Evolutionary conservation across 768 basidiomycete genomes (phyloP), one percentile per base, ranked within the genome.

Genomic region (Thelephora ganbajun): DNA sequence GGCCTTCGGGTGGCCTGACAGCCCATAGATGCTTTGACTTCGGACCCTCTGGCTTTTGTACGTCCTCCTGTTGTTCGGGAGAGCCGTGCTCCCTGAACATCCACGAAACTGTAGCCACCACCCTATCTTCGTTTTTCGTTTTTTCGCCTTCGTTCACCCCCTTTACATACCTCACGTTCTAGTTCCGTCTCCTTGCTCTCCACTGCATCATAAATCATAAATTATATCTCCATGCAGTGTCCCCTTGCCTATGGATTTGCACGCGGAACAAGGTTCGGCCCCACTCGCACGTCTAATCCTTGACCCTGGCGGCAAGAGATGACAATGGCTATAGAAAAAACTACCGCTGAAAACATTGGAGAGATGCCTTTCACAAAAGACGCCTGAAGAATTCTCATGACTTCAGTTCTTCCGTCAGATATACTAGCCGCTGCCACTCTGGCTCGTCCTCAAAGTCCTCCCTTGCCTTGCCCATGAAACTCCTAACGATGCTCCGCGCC

Each of bases 381-480:
- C 4, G 26, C 9, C 26, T 30, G 26, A 30, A 30, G 9, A 41
- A 7, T 18, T 41, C 22, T 41, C 39, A 41, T 41, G 7, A 18
- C 55, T 72, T 72, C 51, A 86, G 56, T 44, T 87, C 84, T 36
- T 80, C 78, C 57, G 79, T 67, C 55, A 91, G 61, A 51, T 71
- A 75, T 56, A 70, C 68, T 57, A 98, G 66, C 51, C 69, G 68
- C 22, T 67, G 60, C 82, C 86, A 97, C 66, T 90, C 91, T 3
- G 79, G 73, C 61, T 96, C 87, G 45, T 92, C 92, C 61, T 83
- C 86, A 53, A 92, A 97, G 49, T 68, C 87, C 22, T 41, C 39
- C 62, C 70, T 80, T 50, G 87, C 89, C 50, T 87, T 70, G 6
- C 86, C 93, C 65, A 88, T 74, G 64, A 97, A 98, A 45, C 81